Evolutionary conservation across 352 stramenopile species (phyloP).

Genomic region (Globisporangium spinosum): DNA sequence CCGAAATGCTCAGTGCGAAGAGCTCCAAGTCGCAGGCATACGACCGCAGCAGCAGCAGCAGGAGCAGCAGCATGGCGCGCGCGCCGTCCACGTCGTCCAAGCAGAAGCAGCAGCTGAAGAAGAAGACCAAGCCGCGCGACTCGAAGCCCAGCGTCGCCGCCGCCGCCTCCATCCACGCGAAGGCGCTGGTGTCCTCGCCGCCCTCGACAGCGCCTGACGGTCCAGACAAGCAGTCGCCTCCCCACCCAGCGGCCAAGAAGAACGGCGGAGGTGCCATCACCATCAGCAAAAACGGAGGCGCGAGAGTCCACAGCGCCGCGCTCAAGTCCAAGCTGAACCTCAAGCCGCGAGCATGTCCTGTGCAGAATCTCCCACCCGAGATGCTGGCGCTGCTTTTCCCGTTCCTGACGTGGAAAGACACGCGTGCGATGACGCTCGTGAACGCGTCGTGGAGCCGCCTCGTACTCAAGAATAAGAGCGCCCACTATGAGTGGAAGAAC

Average conservation of each 20-base stretch:
- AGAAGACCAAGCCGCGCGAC: constrained; percentile 4
- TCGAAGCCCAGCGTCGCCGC: neutral
- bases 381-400: constrained; percentile 38
- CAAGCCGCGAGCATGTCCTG: constrained; percentile 3
- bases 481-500: constrained; percentile 35
- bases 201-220: too few species aligned
- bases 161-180: neutral
- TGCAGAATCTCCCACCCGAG: constrained; percentile 34
- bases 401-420: constrained; percentile 50
- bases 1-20: constrained; percentile 5
- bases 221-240: neutral
- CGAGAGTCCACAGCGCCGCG: neutral
- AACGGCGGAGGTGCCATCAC: neutral
- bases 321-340: neutral
- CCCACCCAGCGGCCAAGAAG: neutral
- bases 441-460: constrained; percentile 24
- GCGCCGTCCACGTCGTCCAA: constrained; percentile 3
- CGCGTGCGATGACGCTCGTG: constrained; percentile 29
- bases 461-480: constrained; percentile 21
- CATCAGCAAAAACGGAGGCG: neutral
- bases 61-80: neutral
- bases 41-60: neutral
- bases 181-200: neutral
- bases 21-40: constrained; percentile 1
- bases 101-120: constrained; percentile 2